Percentiles rank a stretch among this genome's conserved stretches.
phyloP scores from a whole-genome alignment of 768 basidiomycete genomes.

The Cantharellus anzutake region DNA sequence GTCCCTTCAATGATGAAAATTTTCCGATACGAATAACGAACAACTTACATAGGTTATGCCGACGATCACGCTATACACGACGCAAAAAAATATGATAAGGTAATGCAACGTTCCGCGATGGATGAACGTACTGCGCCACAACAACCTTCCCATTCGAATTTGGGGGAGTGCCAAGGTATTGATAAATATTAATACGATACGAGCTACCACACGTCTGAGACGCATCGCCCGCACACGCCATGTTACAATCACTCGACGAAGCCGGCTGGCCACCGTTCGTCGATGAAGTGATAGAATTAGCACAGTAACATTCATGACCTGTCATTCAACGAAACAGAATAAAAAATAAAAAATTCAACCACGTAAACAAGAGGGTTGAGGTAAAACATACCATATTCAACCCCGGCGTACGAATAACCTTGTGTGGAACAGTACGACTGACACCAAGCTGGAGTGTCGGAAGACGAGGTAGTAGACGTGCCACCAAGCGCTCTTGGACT shows the following conservation, averaged over 20 bases:
- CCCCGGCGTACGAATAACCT: neutral
- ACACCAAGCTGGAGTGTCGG: neutral
- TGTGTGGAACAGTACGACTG: neutral
- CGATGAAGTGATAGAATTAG: neutral
- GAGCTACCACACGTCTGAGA: conserved; percentile 6
- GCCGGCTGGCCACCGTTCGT: neutral
- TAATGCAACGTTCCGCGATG: conserved; percentile 1
- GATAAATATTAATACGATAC: conserved; percentile 1
- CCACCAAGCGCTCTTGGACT: conserved; percentile 1
- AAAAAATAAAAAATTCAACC: neutral
- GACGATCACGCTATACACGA: conserved; percentile 3
- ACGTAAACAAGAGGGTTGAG: too few relatives aligned
- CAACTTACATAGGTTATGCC: conserved; percentile 8
- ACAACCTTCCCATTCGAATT: neutral
- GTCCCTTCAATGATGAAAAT: neutral
- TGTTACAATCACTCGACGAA: conserved; percentile 1
- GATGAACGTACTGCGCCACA: conserved; percentile 3
- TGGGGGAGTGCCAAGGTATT: neutral
- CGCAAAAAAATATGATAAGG: neutral
- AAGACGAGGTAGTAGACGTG: neutral
- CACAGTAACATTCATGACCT: neutral
- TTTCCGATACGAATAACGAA: neutral
- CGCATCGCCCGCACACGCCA: conserved; percentile 4
- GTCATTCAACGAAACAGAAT: neutral
- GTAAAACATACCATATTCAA: neutral